These are phyloP conservation scores for Cylindrotheca closterium DNA, from an alignment of 108 stramenopile genomes.

Conservation along the genomic window DNA sequence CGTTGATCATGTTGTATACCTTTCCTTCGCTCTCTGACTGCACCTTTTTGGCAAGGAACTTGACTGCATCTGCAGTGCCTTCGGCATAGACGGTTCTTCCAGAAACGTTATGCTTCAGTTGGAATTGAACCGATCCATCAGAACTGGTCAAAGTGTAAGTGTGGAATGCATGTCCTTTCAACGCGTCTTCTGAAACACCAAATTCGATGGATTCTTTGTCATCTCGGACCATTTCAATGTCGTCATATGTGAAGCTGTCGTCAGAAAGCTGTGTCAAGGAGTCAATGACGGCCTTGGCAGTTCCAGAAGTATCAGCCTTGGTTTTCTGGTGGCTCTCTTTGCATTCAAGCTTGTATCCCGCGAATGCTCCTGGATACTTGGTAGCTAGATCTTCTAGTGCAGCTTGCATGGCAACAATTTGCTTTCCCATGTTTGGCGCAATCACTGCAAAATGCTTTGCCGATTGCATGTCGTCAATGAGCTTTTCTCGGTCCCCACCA, in stretches of 20 bases:
- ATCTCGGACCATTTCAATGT: slow-evolving; percentile 90
- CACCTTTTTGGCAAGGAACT: slow-evolving; percentile 86
- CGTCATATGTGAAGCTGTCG: slow-evolving; percentile 79
- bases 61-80: slow-evolving; percentile 97
- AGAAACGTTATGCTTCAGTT: slow-evolving; percentile 96
- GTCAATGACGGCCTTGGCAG: slow-evolving; percentile 94
- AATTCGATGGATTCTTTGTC: slow-evolving; percentile 84
- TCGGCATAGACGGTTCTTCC: slow-evolving; percentile 97
- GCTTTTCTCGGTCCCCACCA: slow-evolving; percentile 88
- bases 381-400: slow-evolving; percentile 88
- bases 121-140: slow-evolving; percentile 93
- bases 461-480: slow-evolving; percentile 70
- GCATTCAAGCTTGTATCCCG: slow-evolving; percentile 90
- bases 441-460: slow-evolving; percentile 89
- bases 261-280: slow-evolving; percentile 55
- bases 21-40: slow-evolving; percentile 60
- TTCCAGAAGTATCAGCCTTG: slow-evolving; percentile 98
- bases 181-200: slow-evolving; percentile 89
- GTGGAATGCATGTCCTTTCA: slow-evolving; percentile 97
- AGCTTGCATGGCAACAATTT: slow-evolving; percentile 98
- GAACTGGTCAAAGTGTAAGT: slow-evolving; percentile 92
- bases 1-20: slow-evolving; percentile 90
- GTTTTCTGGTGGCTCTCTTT: slow-evolving; percentile 95
- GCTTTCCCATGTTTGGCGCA: slow-evolving; percentile 99
- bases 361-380: slow-evolving; percentile 92